Base-by-base conservation (phyloP, 1,284 basidiomycete genomes). In the Boletus albobrunnescens region DNA sequence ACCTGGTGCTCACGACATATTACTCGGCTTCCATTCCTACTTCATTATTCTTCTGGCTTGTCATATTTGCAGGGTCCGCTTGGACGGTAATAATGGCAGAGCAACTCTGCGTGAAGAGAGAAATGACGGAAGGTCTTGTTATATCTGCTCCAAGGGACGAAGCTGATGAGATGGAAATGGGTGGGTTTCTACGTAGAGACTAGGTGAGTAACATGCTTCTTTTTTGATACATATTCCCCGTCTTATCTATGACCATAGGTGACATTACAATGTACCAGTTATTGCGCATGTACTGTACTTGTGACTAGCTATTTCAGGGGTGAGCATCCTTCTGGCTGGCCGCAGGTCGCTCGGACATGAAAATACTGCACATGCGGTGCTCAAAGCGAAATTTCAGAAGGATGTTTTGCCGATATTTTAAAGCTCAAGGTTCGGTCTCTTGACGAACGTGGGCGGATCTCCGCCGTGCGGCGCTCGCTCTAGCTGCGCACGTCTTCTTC, bases 1-100 rank as follows among this genome's bases (percentile, higher is more conserved):
- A 99, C 68, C 71, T 96, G 41, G 82, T 97, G 44, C 71, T 97
- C 46, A 94, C 94, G 37, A 92, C 90, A 14, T 95, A 94, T 69
- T 96, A 94, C 68, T 83, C 93, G 2, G 81, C 84, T 38, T 78
- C 85, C 6, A 75, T 98, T 61, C 95, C 96, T 2, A 87, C 88
- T 0, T 92, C 89, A 4, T 63, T 91, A 37, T 97, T 93, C 75
- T 95, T 88, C 71, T 97, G 92, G 88, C 60, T 82, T 43, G 76
- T 94, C 38, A 77, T 94, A 68, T 67, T 79, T 13, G 67, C 74
- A n/a, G 85, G 91, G 39, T 77, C 90, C 1, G 74, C 81, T 11
- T 62, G 87, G 20, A 91, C 86, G 57, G 79, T 98, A 47, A 75
- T 94, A 40, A 71, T 85, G 23, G 89, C 91, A 2, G 95, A 99